Evolutionary conservation across 1,284 basidiomycete genomes (phyloP).

Genomic region (Fomes fomentarius): DNA sequence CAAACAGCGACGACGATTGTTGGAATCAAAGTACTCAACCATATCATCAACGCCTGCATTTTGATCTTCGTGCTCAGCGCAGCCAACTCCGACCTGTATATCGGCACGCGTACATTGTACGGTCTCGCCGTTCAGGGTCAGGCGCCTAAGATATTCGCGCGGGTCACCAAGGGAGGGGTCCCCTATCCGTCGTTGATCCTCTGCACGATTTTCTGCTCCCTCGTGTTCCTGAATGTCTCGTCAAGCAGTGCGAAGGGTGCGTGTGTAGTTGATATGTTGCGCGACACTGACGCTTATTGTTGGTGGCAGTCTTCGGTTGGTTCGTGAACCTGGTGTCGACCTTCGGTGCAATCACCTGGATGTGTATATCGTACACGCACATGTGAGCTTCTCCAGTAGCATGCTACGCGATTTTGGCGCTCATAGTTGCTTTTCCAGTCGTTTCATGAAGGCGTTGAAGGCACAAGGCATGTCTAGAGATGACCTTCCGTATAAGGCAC

Average conservation of each 20-base stretch:
- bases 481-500: slow-evolving; percentile 69
- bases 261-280: not conserved
- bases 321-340: slow-evolving; percentile 65
- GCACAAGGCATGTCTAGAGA: slow-evolving; percentile 68
- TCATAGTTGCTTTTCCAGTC: slow-evolving; percentile 34
- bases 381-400: slow-evolving; percentile 44
- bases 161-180: slow-evolving; percentile 45
- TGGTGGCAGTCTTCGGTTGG: slow-evolving; percentile 61
- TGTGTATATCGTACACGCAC: slow-evolving; percentile 71
- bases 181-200: slow-evolving; percentile 45
- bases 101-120: slow-evolving; percentile 66
- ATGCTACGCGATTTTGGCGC: not conserved
- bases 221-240: slow-evolving; percentile 66
- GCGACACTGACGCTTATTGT: slow-evolving; percentile 13
- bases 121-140: slow-evolving; percentile 71
- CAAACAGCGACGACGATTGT: slow-evolving; percentile 46
- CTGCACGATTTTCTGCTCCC: slow-evolving; percentile 58
- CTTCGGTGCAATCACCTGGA: slow-evolving; percentile 76
- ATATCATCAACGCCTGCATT: slow-evolving; percentile 76
- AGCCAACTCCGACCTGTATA: slow-evolving; percentile 70
- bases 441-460: slow-evolving; percentile 72
- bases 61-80: slow-evolving; percentile 77
- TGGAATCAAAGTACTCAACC: slow-evolving; percentile 63
- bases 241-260: slow-evolving; percentile 55
- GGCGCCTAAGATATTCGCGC: slow-evolving; percentile 63